These are phyloP conservation scores for Anthoceros angustus DNA, from an alignment of 225 moss, liverwort and hornwort genomes.

Conservation along the genomic window DNA sequence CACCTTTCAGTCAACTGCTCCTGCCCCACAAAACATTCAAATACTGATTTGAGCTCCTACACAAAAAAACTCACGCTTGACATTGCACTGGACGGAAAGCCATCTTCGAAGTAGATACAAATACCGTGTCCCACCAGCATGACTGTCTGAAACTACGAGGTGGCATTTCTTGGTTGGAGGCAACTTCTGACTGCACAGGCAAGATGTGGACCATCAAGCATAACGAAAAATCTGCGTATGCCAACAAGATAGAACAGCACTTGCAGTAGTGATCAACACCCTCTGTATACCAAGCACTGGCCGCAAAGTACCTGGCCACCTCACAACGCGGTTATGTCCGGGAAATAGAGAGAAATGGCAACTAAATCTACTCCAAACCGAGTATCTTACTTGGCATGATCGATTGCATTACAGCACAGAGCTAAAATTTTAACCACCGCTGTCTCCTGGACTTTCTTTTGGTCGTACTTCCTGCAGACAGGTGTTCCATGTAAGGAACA, in stretches of 20 bases:
- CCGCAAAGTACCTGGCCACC: background rate
- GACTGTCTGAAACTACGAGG: slow-evolving; percentile 69
- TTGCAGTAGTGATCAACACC: background rate
- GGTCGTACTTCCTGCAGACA: slow-evolving; percentile 27
- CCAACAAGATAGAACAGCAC: background rate
- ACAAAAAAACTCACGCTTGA: background rate
- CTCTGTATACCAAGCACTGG: background rate
- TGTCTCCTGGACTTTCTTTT: slow-evolving; percentile 43
- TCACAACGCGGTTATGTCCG: background rate
- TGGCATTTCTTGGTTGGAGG: slow-evolving; percentile 29
- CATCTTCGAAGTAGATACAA: slow-evolving; percentile 69
- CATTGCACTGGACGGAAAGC: slow-evolving; percentile 19
- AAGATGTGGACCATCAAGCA: background rate
- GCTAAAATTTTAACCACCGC: slow-evolving; percentile 65
- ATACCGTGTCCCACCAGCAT: slow-evolving; percentile 53
- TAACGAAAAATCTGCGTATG: background rate
- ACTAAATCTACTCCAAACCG: background rate
- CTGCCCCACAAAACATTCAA: background rate
- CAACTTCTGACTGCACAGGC: slow-evolving; percentile 34
- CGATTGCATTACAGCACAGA: slow-evolving; percentile 63
- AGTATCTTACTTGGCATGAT: slow-evolving; percentile 55
- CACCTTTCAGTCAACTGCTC: background rate
- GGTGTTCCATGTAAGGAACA: background rate
- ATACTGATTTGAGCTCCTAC: background rate
- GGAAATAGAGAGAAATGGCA: no score